Evolutionary conservation across 176 grass and related monocot species (phyloP).

Genomic region (Rhynchospora breviuscula): DNA sequence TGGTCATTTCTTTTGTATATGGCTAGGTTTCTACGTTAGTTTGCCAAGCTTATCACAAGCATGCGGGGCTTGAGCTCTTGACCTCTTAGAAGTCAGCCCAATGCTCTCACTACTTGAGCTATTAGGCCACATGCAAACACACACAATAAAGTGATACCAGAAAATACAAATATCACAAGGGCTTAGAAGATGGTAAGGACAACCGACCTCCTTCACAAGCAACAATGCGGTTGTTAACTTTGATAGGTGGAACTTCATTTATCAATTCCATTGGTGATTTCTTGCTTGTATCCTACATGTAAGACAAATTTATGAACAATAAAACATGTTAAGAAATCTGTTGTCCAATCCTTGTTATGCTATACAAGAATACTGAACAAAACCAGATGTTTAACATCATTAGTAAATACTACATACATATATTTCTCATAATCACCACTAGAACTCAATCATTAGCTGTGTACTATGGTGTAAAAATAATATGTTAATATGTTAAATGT

Average conservation of each 20-base stretch:
- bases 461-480: neutral
- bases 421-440: conserved; percentile 12
- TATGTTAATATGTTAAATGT: too few relatives aligned
- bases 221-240: conserved; percentile 74
- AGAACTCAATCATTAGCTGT: neutral
- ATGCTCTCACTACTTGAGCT: too few relatives aligned
- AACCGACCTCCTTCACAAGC: conserved; percentile 82
- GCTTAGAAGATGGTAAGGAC: neutral
- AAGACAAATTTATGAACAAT: conserved; percentile 7
- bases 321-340: conserved; percentile 5
- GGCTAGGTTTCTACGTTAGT: too few relatives aligned
- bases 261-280: conserved; percentile 99
- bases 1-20: too few relatives aligned
- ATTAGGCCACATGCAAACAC: too few relatives aligned
- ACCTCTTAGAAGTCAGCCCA: too few relatives aligned
- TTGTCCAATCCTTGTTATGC: neutral
- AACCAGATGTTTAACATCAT: conserved; percentile 6
- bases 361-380: neutral
- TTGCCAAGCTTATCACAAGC: too few relatives aligned
- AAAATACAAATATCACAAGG: too few relatives aligned
- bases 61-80: too few relatives aligned
- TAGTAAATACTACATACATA: neutral
- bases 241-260: conserved; percentile 70
- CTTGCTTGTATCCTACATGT: conserved; percentile 69
- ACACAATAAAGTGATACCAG: neutral